Base-by-base conservation (phyloP, 1,139 yeast genomes). In the Blastobotrys capitulatus region DNA sequence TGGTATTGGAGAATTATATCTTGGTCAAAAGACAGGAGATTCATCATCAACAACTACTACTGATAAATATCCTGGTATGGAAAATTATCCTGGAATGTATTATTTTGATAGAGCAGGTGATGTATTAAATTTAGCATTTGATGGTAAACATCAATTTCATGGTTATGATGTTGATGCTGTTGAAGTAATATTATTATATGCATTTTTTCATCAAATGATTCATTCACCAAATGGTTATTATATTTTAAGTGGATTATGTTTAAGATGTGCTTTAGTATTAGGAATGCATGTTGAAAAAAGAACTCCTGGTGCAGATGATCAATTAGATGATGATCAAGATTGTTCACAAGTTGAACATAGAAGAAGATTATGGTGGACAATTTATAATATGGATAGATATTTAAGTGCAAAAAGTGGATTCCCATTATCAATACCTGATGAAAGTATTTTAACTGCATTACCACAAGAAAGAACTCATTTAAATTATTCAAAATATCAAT, bases 281-380 rank as follows among this genome's bases (percentile, higher is more conserved):
- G 96, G 96, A 1, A 77, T 87, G 81, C 95, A 87, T 65, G 62
- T 54, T 8, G 64, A 61, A 22, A 42, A 47, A 18, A 39, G 44
- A 3, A 26, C 34, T 13, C 41, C 41, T 6, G 41, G 41, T 41
- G 52, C 57, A 3, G 53, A 40, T 8, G 53, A 52, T 35, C 51
- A 50, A 5, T 39, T 36, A 19, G 22, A 20, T 13, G 16, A 34
- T 18, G 38, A 38, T 18, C 18, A 13, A 1, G 50, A 47, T 27
- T 46, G 48, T 26, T 43, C 50, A 2, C 32, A 38, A 7, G 44
- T 44, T n/a, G 96, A 87, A 58, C 95, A 87, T 64, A 71, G 94
- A 56, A 73, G 95, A 61, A 71, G 96, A 57, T 69, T 87, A 19
- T 87, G 95, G 92, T 87, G 96, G 96, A 86, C 95, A 0, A 90